phyloP scores from a whole-genome alignment of 306 rosid species.

The Trifolium repens region DNA sequence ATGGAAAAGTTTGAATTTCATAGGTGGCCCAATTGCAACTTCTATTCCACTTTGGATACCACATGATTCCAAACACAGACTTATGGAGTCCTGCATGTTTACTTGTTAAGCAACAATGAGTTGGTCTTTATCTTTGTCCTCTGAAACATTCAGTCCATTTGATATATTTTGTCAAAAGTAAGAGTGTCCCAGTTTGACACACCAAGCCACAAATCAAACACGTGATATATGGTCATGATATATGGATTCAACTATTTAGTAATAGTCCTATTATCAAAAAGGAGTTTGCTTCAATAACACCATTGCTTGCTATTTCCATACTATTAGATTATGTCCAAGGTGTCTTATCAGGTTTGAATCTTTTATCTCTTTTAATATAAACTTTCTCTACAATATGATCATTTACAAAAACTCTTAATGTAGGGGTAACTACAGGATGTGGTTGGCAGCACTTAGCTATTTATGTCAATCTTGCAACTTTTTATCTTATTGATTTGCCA shows the following conservation, averaged over 20 bases:
- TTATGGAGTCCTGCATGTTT: too few relatives aligned
- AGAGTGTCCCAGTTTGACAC: too few relatives aligned
- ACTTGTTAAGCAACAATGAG: too few relatives aligned
- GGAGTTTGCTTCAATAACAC: constrained; percentile 76
- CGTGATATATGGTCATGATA: constrained; percentile 61
- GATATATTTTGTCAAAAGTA: too few relatives aligned
- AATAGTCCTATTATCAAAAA: constrained; percentile 47
- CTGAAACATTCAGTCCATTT: too few relatives aligned
- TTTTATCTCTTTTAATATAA: background rate
- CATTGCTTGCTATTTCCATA: constrained; percentile 71
- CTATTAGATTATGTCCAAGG: constrained; percentile 73
- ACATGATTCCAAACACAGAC: too few relatives aligned
- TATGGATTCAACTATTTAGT: constrained; percentile 70
- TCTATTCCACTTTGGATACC: too few relatives aligned
- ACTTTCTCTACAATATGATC: too few relatives aligned
- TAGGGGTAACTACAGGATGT: constrained; percentile 88
- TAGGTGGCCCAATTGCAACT: too few relatives aligned
- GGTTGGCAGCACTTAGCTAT: constrained; percentile 81
- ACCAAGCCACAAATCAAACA: too few relatives aligned
- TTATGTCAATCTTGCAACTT: constrained; percentile 64
- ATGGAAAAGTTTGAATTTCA: too few relatives aligned
- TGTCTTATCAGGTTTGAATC: constrained; percentile 74
- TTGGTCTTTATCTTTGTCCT: too few relatives aligned
- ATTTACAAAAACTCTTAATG: background rate
- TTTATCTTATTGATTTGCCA: constrained; percentile 73